These are phyloP conservation scores for Sarcomyxa edulis DNA, from an alignment of 768 basidiomycete species.

Conservation along the genomic window DNA sequence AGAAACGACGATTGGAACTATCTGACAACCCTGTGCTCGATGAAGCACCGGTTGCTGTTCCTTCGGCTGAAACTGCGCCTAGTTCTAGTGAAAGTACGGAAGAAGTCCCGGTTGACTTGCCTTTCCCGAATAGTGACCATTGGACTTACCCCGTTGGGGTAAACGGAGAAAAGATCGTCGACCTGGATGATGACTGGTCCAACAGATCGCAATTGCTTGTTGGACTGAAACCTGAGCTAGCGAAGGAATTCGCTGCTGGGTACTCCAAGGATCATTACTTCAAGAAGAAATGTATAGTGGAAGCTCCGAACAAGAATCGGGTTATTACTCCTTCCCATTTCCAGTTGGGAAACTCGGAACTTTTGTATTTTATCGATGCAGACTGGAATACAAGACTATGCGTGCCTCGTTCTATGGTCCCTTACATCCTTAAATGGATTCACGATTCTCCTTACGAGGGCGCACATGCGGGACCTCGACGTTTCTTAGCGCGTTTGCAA, in stretches of 20 bases:
- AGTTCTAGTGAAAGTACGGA: too few species aligned
- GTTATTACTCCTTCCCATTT: slow-evolving; percentile 7
- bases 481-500: slow-evolving; percentile 9
- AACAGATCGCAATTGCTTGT: neutral
- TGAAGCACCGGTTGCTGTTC: too few species aligned
- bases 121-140: too few species aligned
- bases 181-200: neutral
- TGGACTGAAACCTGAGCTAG: neutral
- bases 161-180: too few species aligned
- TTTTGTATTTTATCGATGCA: slow-evolving; percentile 15
- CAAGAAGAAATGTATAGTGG: slow-evolving; percentile 7
- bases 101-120: too few species aligned
- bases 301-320: slow-evolving; percentile 7
- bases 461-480: slow-evolving; percentile 1
- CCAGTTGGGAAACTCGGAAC: slow-evolving; percentile 3
- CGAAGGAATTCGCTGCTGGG: neutral
- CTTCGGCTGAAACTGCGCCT: too few species aligned
- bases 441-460: slow-evolving; percentile 16
- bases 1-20: too few species aligned
- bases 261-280: slow-evolving; percentile 9
- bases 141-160: too few species aligned
- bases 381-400: slow-evolving; percentile 14
- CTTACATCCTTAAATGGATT: slow-evolving; percentile 9
- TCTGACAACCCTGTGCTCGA: too few species aligned
- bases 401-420: slow-evolving; percentile 8